phyloP scores from a whole-genome alignment of 2,329 filamentous ascomycete species.

The Fusarium pseudoanthophilum region DNA sequence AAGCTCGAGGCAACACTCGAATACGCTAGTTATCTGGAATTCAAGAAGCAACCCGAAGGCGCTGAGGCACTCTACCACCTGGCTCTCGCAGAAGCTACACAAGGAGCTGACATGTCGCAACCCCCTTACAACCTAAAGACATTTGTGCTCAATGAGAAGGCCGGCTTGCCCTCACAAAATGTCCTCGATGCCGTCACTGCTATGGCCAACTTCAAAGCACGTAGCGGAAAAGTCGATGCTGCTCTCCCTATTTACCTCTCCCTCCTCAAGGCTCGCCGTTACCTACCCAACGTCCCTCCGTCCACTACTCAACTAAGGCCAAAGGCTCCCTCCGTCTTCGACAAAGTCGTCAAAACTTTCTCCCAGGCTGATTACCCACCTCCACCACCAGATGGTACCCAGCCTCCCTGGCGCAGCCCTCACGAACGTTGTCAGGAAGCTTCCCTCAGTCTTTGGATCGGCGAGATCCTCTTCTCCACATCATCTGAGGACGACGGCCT shows the following conservation, averaged over 20 bases:
- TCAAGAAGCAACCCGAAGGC: slow-evolving; percentile 72
- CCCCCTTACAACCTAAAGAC: slow-evolving; percentile 68
- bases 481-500: slow-evolving; percentile 74
- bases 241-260: slow-evolving; percentile 89
- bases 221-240: slow-evolving; percentile 69
- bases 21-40: slow-evolving; percentile 87
- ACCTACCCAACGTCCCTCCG: slow-evolving; percentile 55
- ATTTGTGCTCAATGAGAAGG: slow-evolving; percentile 70
- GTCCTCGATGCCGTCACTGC: slow-evolving; percentile 79
- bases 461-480: slow-evolving; percentile 87
- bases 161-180: slow-evolving; percentile 73
- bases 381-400: slow-evolving; percentile 75
- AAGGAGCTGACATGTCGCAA: slow-evolving; percentile 58
- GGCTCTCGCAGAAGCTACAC: slow-evolving; percentile 79
- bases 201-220: slow-evolving; percentile 81
- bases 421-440: slow-evolving; percentile 84
- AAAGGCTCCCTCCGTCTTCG: slow-evolving; percentile 30
- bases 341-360: slow-evolving; percentile 42
- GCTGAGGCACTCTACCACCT: slow-evolving; percentile 79
- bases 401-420: slow-evolving; percentile 71
- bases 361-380: slow-evolving; percentile 73
- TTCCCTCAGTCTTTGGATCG: slow-evolving; percentile 87
- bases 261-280: slow-evolving; percentile 81
- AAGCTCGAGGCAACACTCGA: slow-evolving; percentile 83
- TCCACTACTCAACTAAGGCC: slow-evolving; percentile 12